Percentiles rank a stretch among this genome's conserved stretches.
Evolutionary conservation across 2,329 filamentous ascomycete genomes (phyloP).

Genomic region (Cercospora sojina): DNA sequence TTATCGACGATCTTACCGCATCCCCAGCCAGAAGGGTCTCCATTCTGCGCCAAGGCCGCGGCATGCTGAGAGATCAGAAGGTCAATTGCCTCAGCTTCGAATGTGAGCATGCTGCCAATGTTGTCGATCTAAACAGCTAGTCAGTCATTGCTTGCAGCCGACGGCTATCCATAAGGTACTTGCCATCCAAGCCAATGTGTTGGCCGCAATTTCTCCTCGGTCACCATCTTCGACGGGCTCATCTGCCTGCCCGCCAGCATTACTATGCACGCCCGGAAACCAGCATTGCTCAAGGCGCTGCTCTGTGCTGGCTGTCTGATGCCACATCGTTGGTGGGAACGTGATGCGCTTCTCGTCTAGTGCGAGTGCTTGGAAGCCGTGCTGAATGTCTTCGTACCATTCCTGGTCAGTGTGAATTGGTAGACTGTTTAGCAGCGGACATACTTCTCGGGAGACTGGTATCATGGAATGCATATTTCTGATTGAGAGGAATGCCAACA

Average conservation of each 20-base stretch:
- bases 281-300: conserved; percentile 42
- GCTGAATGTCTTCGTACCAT: conserved; percentile 28
- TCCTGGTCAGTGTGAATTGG: neutral
- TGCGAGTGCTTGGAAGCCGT: conserved; percentile 42
- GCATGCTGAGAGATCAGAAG: conserved; percentile 12
- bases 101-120: conserved; percentile 18
- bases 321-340: conserved; percentile 40
- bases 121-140: conserved; percentile 15
- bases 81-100: conserved; percentile 19
- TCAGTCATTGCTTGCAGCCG: neutral
- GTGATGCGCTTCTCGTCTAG: conserved; percentile 40
- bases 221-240: conserved; percentile 1
- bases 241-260: conserved; percentile 39
- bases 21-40: conserved; percentile 16
- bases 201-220: conserved; percentile 16
- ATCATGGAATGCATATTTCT: conserved; percentile 44
- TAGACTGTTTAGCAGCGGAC: neutral
- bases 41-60: conserved; percentile 10
- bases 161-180: neutral
- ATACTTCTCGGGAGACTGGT: conserved; percentile 39
- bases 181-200: conserved; percentile 24
- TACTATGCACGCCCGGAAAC: conserved; percentile 45
- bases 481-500: conserved; percentile 21
- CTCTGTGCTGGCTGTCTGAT: conserved; percentile 36
- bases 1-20: conserved; percentile 23